These are phyloP conservation scores for Rhizopogon vesiculosus DNA, from an alignment of 768 basidiomycete genomes.

Conservation along the genomic window DNA sequence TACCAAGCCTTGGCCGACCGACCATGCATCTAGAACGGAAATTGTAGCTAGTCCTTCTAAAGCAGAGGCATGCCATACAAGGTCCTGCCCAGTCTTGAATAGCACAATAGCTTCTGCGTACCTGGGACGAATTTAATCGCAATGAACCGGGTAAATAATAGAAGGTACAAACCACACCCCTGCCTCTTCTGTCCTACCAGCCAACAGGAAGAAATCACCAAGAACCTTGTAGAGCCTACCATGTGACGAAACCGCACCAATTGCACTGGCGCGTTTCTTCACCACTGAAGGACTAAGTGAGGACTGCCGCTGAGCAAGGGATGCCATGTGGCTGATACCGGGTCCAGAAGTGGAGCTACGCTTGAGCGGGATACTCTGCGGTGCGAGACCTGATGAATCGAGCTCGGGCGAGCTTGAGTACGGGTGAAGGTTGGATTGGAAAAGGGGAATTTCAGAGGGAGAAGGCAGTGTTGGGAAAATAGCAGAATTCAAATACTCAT, in stretches of 20 bases:
- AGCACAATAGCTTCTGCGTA: constrained; percentile 81
- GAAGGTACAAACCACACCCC: constrained; percentile 58
- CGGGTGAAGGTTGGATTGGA: constrained; percentile 41
- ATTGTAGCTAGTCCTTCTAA: constrained; percentile 83
- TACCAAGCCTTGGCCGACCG: constrained; percentile 66
- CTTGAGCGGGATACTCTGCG: constrained; percentile 34
- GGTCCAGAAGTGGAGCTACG: constrained; percentile 52
- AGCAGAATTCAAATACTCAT: constrained; percentile 76
- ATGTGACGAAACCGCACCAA: constrained; percentile 71
- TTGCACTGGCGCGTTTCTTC: constrained; percentile 60
- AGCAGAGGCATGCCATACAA: constrained; percentile 85
- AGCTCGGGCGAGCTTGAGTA: constrained; percentile 58
- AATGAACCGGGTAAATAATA: constrained; percentile 1
- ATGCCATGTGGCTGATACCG: constrained; percentile 13
- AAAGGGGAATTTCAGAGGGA: constrained; percentile 53
- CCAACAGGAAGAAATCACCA: constrained; percentile 83
- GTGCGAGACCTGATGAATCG: constrained; percentile 13
- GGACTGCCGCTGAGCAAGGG: constrained; percentile 42
- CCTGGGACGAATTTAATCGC: constrained; percentile 37
- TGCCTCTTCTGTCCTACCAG: constrained; percentile 84
- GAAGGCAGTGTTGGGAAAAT: constrained; percentile 61
- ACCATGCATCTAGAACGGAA: constrained; percentile 81
- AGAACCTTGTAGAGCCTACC: constrained; percentile 85
- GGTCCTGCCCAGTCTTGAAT: constrained; percentile 72
- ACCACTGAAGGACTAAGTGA: constrained; percentile 37